Evolutionary conservation across 192 early-diverging fungal genomes (phyloP).

Genomic region (Globomyces pollinis-pini): DNA sequence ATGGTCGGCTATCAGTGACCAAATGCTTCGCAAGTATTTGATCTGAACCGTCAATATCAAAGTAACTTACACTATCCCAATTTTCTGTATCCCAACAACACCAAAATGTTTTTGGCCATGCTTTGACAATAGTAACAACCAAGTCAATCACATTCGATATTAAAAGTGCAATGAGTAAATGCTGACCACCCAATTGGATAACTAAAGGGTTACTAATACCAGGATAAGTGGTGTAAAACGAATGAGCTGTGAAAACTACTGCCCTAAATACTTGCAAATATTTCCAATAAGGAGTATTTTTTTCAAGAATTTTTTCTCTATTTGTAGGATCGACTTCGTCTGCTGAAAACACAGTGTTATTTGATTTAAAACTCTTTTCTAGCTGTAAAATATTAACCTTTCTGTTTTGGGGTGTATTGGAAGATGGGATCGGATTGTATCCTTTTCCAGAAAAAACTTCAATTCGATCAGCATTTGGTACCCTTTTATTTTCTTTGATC

Average conservation of each 20-base stretch:
- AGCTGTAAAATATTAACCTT: no score
- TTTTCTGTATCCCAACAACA: conserved; percentile 6
- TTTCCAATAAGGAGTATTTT: not conserved
- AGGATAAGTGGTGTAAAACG: not conserved
- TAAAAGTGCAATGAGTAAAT: not conserved
- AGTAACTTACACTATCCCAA: conserved; percentile 10
- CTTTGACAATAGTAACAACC: not conserved
- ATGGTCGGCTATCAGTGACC: conserved; percentile 15
- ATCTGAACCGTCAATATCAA: conserved; percentile 2
- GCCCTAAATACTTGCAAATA: not conserved
- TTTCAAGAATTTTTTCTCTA: no score
- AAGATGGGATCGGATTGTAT: no score
- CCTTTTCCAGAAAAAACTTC: no score
- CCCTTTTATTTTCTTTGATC: no score
- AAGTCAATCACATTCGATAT: not conserved
- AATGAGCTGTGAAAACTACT: not conserved
- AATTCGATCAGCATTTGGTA: no score
- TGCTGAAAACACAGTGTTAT: no score
- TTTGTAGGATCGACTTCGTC: no score
- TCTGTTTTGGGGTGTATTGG: no score
- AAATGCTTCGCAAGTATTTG: not conserved
- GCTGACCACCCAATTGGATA: not conserved
- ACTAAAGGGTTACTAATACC: not conserved
- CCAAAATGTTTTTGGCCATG: conserved; percentile 3
- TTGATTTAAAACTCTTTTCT: no score